Base-by-base conservation (phyloP, 208 protist species). In the Balamuthia mandrillaris region DNA sequence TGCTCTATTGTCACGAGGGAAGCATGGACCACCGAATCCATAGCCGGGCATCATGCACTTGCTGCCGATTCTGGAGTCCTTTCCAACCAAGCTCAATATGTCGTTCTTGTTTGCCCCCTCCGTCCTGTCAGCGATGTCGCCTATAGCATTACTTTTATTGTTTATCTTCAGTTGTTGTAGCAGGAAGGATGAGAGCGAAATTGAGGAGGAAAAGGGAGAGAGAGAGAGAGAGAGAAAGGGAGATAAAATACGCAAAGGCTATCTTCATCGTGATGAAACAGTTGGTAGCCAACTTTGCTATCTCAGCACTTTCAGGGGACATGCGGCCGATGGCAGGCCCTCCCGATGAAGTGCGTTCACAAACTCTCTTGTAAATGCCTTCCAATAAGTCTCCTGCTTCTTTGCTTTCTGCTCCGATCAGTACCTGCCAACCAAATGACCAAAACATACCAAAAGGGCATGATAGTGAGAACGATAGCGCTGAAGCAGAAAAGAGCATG, bases 261-360 rank as follows among this genome's bases (percentile, higher is more conserved):
- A 93, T 93, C 78, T 93, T 93, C 66, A 86, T 93, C 2, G 90
- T 93, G n/a, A 93, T 79, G 74, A 92, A 93, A 52, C 90, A 93
- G 45, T 93, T 93, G 3, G 93, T 47, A 3, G 85, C 68, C 37
- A 92, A 44, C 81, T 92, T 92, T 29, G 77, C 86, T 35, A 92
- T 90, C 75, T 92, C 90, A 14, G 90, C 88, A 51, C 72, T 85
- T 24, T 74, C 52, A n/a, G 74, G 42, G 18, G 56, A 44, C 86
- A 89, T 89, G 60, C 72, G 86, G 3, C 39, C 9, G 16, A 89
- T 77, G 1, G 24, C 4, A 5, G 86, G 86, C 7, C n/a, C n/a
- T n/a, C n/a, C n/a, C n/a, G n/a, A n/a, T n/a, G n/a, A n/a, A n/a
- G 66, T 66, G 77, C 89, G 88, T 12, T 88, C 58, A n/a, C 35